Evolutionary conservation across 306 rosid genomes (phyloP), one percentile per base, ranked within the genome.

Genomic region (Canavalia gladiata): DNA sequence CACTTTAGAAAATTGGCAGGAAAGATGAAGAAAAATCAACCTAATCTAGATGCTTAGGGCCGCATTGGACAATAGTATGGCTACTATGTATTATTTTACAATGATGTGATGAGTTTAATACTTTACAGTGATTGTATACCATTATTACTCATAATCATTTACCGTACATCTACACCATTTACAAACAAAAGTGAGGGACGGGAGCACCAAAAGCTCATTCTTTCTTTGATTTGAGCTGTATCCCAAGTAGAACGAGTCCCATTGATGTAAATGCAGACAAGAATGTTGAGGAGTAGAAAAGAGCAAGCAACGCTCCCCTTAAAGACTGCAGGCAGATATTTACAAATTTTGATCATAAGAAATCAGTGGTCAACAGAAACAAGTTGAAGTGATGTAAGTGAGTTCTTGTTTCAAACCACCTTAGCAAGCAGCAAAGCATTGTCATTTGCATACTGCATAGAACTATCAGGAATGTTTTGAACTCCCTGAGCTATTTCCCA

Each of bases 401-500:
- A 9, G 46, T 71, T 37, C 56, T 80, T 78, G 47, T 70, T 70
- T 72, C 74, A 54, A 49, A 83, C 80, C 86, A 95, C 99, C 99
- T 93, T 95, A 35, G 94, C 95, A 55, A 95, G 90, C 85, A 78
- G 66, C 85, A 93, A 77, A 50, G 98, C 99, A 82, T 91, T 95
- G 82, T 91, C 93, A 86, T 95, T 93, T 43, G 99, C 97, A 58
- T 93, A 95, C 86, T 93, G 85, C 86, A 93, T 68, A 45, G 92
- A 88, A 73, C 87, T 87, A 76, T 90, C 99, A 4, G 92, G 97
- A 82, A 77, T 88, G 87, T 79, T 87, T 75, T 90, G 95, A 85
- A 95, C 35, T 34, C 97, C 97, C 84, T 90, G 97, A 79, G 90
- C 94, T 81, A 93, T 77, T 84, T 89, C 75, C 97, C 95, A 95